These are phyloP conservation scores for Calocera cornea DNA, from an alignment of 768 basidiomycete species.

Conservation along the genomic window DNA sequence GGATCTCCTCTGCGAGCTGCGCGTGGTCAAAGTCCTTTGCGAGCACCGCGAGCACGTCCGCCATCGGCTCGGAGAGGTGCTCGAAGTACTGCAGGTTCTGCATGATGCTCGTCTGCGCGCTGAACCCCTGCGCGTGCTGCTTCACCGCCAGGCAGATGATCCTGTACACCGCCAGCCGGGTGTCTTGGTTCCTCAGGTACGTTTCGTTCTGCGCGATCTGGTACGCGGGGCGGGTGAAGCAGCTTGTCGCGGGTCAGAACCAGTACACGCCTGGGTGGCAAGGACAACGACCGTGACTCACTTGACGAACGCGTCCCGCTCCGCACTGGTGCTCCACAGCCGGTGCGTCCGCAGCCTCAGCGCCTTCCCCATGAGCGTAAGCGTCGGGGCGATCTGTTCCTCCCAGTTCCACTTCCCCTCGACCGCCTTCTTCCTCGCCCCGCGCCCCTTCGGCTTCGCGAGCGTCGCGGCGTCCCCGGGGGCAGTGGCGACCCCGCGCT, in stretches of 20 bases:
- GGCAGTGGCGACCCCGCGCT: conserved; percentile 51
- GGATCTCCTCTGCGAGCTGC: conserved; percentile 80
- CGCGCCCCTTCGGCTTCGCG: conserved; percentile 19
- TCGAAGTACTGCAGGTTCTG: conserved; percentile 89
- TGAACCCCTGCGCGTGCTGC: conserved; percentile 68
- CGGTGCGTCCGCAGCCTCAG: conserved; percentile 55
- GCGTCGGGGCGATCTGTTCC: conserved; percentile 55
- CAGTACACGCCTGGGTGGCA: not conserved
- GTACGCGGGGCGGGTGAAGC: conserved; percentile 78
- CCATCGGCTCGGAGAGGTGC: conserved; percentile 87
- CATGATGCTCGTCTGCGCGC: conserved; percentile 81
- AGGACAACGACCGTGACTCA: conserved; percentile 28
- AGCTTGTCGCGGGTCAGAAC: conserved; percentile 33
- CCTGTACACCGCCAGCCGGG: conserved; percentile 67
- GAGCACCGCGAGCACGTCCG: conserved; percentile 69
- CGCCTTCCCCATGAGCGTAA: conserved; percentile 59
- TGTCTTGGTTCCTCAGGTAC: conserved; percentile 68
- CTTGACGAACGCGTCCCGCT: conserved; percentile 77
- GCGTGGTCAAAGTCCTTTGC: conserved; percentile 77
- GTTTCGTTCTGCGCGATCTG: conserved; percentile 72
- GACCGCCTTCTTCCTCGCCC: conserved; percentile 26
- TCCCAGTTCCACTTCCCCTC: conserved; percentile 55
- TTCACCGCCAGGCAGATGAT: conserved; percentile 87
- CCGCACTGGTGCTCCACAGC: conserved; percentile 80
- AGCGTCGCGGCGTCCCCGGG: conserved; percentile 34